Percentiles rank a stretch among this genome's conserved stretches.
phyloP scores from a whole-genome alignment of 164 flowering plant genomes.

The Piper longum region DNA sequence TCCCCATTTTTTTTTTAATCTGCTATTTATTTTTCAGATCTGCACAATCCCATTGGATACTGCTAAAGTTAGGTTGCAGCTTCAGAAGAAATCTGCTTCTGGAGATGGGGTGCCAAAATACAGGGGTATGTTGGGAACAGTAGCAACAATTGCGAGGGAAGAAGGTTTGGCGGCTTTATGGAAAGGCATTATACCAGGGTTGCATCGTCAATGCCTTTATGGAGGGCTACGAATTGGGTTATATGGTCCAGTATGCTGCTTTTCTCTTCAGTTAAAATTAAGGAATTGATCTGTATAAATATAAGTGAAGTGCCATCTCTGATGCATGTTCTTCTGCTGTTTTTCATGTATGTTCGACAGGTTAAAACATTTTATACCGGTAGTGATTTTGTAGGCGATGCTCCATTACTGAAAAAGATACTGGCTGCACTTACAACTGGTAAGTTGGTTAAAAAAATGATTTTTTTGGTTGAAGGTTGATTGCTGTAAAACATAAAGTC shows the following conservation, averaged over 20 bases:
- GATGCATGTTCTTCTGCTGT: neutral
- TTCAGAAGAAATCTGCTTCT: conserved; percentile 48
- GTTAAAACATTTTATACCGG: conserved; percentile 64
- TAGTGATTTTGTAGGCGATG: conserved; percentile 52
- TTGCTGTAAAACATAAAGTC: neutral
- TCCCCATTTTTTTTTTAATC: neutral
- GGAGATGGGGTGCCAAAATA: conserved; percentile 58
- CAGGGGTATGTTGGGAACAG: conserved; percentile 69
- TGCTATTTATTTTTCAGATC: conserved; percentile 30
- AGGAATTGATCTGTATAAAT: neutral
- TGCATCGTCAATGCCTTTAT: conserved; percentile 81
- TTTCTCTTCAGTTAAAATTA: neutral
- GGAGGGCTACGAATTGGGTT: conserved; percentile 91
- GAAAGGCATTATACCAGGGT: conserved; percentile 89
- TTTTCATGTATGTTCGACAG: conserved; percentile 20
- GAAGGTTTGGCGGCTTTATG: conserved; percentile 80
- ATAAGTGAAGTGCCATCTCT: neutral
- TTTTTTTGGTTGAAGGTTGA: neutral
- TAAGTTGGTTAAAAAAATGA: conserved; percentile 15
- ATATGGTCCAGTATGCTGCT: conserved; percentile 67
- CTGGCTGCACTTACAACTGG: conserved; percentile 86
- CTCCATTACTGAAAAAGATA: conserved; percentile 54
- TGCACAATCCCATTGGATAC: conserved; percentile 91
- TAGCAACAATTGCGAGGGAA: conserved; percentile 76
- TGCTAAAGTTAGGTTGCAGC: conserved; percentile 94